Evolutionary conservation across 805 yeast species (phyloP).

Genomic region (Wickerhamiella spandovensis): DNA sequence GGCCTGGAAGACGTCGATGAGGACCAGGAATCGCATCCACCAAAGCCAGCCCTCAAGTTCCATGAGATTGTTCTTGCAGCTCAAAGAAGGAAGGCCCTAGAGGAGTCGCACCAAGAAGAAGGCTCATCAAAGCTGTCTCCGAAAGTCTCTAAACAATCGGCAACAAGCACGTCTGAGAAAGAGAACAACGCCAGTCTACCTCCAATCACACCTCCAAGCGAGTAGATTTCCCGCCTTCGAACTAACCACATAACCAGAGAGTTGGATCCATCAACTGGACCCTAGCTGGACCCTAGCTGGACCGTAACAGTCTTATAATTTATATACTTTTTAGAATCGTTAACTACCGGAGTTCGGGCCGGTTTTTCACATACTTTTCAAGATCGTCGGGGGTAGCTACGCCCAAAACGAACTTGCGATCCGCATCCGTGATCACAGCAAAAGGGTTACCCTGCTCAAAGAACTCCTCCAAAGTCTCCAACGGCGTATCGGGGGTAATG

Average conservation of each 20-base stretch:
- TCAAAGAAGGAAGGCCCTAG: slow-evolving; percentile 38
- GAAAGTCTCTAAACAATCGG: background rate
- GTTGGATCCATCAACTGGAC: too few species aligned
- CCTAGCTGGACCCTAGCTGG: too few species aligned
- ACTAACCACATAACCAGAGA: background rate
- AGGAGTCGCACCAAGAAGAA: slow-evolving; percentile 6
- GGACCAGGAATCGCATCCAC: slow-evolving; percentile 25
- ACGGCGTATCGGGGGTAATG: slow-evolving; percentile 41
- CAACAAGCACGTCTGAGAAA: background rate
- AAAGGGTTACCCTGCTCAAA: slow-evolving; percentile 38
- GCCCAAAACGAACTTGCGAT: slow-evolving; percentile 41
- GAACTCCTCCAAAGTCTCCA: slow-evolving; percentile 39
- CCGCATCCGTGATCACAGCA: slow-evolving; percentile 44
- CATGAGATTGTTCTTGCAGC: slow-evolving; percentile 63
- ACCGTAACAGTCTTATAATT: background rate
- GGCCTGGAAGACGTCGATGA: slow-evolving; percentile 38
- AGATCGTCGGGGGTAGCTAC: slow-evolving; percentile 41
- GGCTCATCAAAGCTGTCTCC: background rate
- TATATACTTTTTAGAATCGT: too few species aligned
- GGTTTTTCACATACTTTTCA: slow-evolving; percentile 29
- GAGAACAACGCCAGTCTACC: background rate
- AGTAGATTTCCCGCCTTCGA: too few species aligned
- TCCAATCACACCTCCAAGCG: background rate
- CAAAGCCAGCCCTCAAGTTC: slow-evolving; percentile 24
- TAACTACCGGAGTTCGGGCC: slow-evolving; percentile 25